Conservation (phyloP, 2,329 filamentous ascomycete genomes). For the Aspergillus tubingensis region DNA sequence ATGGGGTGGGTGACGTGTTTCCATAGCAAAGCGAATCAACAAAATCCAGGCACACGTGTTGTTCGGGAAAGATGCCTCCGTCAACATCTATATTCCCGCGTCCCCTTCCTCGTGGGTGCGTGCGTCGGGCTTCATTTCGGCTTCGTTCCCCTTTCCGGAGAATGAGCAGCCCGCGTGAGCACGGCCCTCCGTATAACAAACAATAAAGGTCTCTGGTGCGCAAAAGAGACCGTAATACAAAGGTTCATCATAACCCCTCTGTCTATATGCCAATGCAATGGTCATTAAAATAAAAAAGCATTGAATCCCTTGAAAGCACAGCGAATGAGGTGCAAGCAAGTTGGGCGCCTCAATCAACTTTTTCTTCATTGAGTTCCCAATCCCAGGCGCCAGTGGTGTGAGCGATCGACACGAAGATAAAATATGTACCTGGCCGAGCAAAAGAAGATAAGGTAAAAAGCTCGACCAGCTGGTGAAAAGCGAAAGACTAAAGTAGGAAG, state of each 20-base stretch:
- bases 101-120: not conserved
- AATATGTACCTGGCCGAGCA: constrained; percentile 36
- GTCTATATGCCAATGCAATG: constrained; percentile 40
- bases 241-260: constrained; percentile 17
- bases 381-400: constrained; percentile 40
- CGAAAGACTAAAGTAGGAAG: constrained; percentile 38
- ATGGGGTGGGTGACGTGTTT: not conserved
- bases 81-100: not conserved
- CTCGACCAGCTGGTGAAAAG: constrained; percentile 35
- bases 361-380: constrained; percentile 30
- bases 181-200: not conserved
- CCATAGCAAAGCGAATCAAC: constrained; percentile 11
- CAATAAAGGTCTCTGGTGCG: constrained; percentile 5
- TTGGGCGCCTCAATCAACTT: constrained; percentile 29
- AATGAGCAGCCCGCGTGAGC: not conserved
- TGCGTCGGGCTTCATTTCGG: not conserved
- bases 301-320: constrained; percentile 38
- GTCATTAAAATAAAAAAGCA: constrained; percentile 26
- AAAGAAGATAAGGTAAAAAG: constrained; percentile 27
- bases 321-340: constrained; percentile 41
- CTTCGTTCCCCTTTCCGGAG: not conserved
- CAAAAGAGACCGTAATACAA: constrained; percentile 13
- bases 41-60: not conserved
- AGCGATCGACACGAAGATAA: constrained; percentile 44
- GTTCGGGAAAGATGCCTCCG: constrained; percentile 3